These are phyloP conservation scores for Auxenochlorella pyrenoidosa DNA, from an alignment of 139 green algal genomes.

Conservation along the genomic window DNA sequence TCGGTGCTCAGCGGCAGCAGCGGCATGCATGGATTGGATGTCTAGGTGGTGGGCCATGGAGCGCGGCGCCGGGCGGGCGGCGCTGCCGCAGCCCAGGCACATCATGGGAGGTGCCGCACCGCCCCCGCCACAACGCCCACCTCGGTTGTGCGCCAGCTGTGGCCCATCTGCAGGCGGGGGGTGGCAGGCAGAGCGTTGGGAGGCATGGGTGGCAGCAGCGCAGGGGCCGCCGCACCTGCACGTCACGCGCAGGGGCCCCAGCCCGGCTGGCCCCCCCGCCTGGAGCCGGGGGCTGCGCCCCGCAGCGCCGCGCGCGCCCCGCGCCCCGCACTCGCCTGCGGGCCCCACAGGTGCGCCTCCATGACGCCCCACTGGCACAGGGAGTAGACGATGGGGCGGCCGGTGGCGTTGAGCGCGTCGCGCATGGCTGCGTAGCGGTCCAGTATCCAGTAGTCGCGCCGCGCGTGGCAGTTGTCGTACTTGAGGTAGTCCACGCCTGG, in stretches of 20 bases:
- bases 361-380: slow-evolving; percentile 81
- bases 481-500: slow-evolving; percentile 78
- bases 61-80: too few species aligned
- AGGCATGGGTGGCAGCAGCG: too few species aligned
- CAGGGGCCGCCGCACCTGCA: too few species aligned
- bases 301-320: neutral
- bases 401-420: slow-evolving; percentile 73
- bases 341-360: slow-evolving; percentile 70
- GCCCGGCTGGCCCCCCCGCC: too few species aligned
- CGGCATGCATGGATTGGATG: too few species aligned
- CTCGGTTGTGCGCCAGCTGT: slow-evolving; percentile 30
- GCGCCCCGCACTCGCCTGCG: slow-evolving; percentile 41
- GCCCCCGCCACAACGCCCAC: neutral
- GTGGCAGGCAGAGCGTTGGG: neutral
- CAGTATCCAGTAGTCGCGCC: neutral
- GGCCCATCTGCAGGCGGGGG: neutral
- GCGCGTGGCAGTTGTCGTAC: slow-evolving; percentile 69
- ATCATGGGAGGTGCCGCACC: too few species aligned
- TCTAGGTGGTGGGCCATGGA: too few species aligned
- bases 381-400: slow-evolving; percentile 73
- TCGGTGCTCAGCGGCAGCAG: too few species aligned
- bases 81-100: too few species aligned
- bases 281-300: too few species aligned
- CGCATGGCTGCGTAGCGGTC: slow-evolving; percentile 69
- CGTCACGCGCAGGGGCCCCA: too few species aligned